Conservation (phyloP, 2,329 filamentous ascomycete species). For the Xylariaceae sp. region DNA sequence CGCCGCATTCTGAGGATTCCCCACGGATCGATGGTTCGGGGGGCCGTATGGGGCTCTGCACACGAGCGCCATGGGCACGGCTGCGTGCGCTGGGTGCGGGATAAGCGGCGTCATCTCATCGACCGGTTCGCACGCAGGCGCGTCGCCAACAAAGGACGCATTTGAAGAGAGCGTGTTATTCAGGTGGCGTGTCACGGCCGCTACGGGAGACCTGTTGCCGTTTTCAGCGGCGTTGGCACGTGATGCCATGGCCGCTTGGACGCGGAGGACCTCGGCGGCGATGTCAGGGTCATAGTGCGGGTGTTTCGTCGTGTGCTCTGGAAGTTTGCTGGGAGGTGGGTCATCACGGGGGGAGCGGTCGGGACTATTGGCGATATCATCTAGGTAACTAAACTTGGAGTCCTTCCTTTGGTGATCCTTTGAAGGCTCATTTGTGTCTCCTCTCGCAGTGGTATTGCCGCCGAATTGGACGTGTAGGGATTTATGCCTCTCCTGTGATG, state of each 20-base stretch:
- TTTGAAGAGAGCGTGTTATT: slow-evolving; percentile 59
- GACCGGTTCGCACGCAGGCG: slow-evolving; percentile 46
- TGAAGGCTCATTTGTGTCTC: background rate
- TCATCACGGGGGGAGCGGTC: background rate
- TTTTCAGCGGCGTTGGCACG: slow-evolving; percentile 32
- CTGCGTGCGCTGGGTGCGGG: slow-evolving; percentile 44
- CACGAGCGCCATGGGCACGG: slow-evolving; percentile 68
- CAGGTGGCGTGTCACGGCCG: slow-evolving; percentile 61
- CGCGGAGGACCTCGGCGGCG: slow-evolving; percentile 54
- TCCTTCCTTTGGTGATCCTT: too few species aligned
- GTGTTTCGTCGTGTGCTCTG: slow-evolving; percentile 53
- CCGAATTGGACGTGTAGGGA: background rate
- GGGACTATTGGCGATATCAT: background rate
- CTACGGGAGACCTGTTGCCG: slow-evolving; percentile 53
- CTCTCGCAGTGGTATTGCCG: background rate
- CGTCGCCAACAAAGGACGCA: slow-evolving; percentile 43
- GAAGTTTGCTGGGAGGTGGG: slow-evolving; percentile 8
- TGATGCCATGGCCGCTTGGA: slow-evolving; percentile 53
- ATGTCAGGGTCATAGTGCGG: slow-evolving; percentile 63
- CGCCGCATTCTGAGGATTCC: slow-evolving; percentile 70
- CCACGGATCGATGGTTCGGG: slow-evolving; percentile 54
- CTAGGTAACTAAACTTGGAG: too few species aligned
- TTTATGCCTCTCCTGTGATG: background rate
- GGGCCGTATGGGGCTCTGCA: slow-evolving; percentile 64
- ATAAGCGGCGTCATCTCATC: slow-evolving; percentile 66